phyloP scores from a whole-genome alignment of 202 grass and related monocot species.

The Digitaria exilis region DNA sequence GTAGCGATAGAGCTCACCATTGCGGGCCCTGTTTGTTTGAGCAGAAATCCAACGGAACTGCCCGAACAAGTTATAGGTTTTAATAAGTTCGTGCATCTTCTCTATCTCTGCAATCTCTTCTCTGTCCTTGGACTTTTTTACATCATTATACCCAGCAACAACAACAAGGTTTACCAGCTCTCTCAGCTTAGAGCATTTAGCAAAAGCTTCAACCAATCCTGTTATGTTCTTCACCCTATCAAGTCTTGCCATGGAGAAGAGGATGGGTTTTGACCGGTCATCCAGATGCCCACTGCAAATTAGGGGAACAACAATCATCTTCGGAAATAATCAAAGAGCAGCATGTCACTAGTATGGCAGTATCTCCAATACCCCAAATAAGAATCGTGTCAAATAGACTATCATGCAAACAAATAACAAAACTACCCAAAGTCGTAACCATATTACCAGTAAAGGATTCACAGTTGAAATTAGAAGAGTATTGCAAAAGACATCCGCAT shows the following conservation, averaged over 20 bases:
- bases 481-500: background rate
- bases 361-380: background rate
- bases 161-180: conserved; percentile 89
- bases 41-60: conserved; percentile 97
- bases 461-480: background rate
- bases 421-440: background rate
- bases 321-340: background rate
- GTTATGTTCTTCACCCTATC: conserved; percentile 97
- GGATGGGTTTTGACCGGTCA: conserved; percentile 85
- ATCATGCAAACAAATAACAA: background rate
- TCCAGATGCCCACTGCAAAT: conserved; percentile 78
- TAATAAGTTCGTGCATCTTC: conserved; percentile 93
- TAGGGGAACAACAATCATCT: background rate
- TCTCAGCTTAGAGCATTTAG: conserved; percentile 66
- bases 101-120: conserved; percentile 97
- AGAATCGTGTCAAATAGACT: background rate
- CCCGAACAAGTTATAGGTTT: conserved; percentile 76
- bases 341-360: background rate
- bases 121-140: conserved; percentile 76
- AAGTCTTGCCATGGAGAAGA: conserved; percentile 98
- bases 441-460: background rate
- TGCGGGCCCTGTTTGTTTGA: conserved; percentile 84
- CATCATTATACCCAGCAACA: conserved; percentile 86
- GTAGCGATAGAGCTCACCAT: conserved; percentile 95
- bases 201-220: conserved; percentile 83